Evolutionary conservation across 805 yeast genomes (phyloP).

Genomic region (Brettanomyces anomalus): DNA sequence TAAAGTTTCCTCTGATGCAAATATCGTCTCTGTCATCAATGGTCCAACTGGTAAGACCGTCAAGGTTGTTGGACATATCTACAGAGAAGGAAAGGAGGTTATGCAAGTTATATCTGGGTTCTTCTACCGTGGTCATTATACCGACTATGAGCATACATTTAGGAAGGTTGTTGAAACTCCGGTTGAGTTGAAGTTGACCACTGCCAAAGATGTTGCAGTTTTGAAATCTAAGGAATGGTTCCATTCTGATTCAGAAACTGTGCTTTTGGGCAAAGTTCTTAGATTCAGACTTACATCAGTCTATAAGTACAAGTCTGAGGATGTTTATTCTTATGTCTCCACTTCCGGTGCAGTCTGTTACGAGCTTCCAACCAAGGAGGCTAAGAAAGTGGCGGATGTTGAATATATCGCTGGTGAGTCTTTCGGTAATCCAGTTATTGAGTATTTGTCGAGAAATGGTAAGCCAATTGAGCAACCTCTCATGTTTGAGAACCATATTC

Average conservation of each 20-base stretch:
- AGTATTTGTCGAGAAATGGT: conserved; percentile 87
- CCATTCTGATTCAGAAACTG: conserved; percentile 59
- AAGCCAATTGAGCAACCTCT: conserved; percentile 90
- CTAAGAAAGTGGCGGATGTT: conserved; percentile 73
- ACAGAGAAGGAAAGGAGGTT: conserved; percentile 68
- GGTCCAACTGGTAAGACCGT: conserved; percentile 92
- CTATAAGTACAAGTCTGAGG: conserved; percentile 68
- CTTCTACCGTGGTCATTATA: conserved; percentile 90
- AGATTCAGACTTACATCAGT: conserved; percentile 86
- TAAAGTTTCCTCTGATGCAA: conserved; percentile 72
- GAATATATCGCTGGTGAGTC: conserved; percentile 86
- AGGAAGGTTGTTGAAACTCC: conserved; percentile 83
- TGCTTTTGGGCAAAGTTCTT: conserved; percentile 68
- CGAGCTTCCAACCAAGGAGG: conserved; percentile 89
- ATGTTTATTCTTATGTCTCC: conserved; percentile 66
- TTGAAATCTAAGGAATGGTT: conserved; percentile 97
- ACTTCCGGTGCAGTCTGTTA: conserved; percentile 79
- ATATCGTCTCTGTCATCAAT: conserved; percentile 79
- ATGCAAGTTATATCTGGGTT: conserved; percentile 93
- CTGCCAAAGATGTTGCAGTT: conserved; percentile 87
- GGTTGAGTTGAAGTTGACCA: conserved; percentile 60
- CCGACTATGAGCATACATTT: conserved; percentile 87
- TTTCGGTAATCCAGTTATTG: conserved; percentile 95
- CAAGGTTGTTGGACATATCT: conserved; percentile 85
- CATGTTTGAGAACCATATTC: conserved; percentile 81